Conservation (phyloP, 352 stramenopile genomes). For the Globisporangium apiculatum region DNA sequence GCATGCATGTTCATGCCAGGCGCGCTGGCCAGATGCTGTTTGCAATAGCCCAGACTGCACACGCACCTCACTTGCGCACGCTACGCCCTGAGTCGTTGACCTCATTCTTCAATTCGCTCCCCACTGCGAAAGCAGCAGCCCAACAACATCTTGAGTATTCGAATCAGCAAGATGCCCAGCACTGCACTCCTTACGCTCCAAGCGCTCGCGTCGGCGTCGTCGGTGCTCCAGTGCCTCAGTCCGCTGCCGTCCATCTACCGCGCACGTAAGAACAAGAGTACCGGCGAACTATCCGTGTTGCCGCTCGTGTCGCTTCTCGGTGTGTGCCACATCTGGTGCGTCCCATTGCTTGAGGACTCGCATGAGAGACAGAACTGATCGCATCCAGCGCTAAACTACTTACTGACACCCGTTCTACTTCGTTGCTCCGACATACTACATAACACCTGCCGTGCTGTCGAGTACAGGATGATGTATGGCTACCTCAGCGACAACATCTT, state of each 20-base stretch:
- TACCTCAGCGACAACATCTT: conserved; percentile 21
- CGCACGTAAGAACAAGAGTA: conserved; percentile 1
- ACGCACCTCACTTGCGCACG: too few relatives aligned
- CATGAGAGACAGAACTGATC: too few relatives aligned
- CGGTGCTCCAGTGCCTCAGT: conserved; percentile 6
- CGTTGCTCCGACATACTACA: too few relatives aligned
- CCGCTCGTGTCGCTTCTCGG: conserved; percentile 4
- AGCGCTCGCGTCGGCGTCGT: conserved; percentile 1
- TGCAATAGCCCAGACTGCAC: too few relatives aligned
- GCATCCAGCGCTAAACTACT: neutral
- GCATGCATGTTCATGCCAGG: too few relatives aligned
- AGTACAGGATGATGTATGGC: conserved; percentile 23
- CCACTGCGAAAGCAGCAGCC: neutral
- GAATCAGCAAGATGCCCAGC: neutral
- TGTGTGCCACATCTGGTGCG: conserved; percentile 10
- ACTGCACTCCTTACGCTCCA: neutral
- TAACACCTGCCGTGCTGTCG: neutral
- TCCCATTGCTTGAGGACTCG: neutral
- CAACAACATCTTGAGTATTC: neutral
- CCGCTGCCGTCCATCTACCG: conserved; percentile 5
- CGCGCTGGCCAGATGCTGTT: too few relatives aligned
- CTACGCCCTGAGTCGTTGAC: too few relatives aligned
- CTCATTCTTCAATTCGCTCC: conserved; percentile 2
- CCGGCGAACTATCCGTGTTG: conserved; percentile 5
- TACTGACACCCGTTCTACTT: too few relatives aligned